Evolutionary conservation across 805 yeast genomes (phyloP), one percentile per base, ranked within the genome.

Genomic region (Ogataea nitratoaversa): DNA sequence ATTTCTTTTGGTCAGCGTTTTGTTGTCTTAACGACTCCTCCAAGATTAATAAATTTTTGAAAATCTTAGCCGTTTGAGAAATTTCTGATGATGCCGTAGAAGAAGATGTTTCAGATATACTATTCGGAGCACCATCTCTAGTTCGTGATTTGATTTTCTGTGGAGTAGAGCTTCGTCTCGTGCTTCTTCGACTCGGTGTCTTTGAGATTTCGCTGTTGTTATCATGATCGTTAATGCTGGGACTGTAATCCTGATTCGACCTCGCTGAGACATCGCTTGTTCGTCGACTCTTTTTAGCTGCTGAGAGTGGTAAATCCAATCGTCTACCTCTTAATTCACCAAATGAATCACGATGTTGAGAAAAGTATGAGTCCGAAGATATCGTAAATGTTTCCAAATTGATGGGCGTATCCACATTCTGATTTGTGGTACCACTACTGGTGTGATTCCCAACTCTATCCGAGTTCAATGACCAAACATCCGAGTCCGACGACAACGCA

Each of bases 11-110:
- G 39, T 79, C 82, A n/a, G 72, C 66, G 35, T 82, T 84, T 63
- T 91, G 98, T 44, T 76, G 80, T 30, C 97, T 72, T 37, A 93
- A 67, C 40, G 87, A 80, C 56, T 90, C 95, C 60, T 91, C 99
- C 38, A 90, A 61, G 13, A 91, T 83, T 35, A 91, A 66, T 49
- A 93, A 63, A 58, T 91, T 89, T 34, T 95, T 74, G 59, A 82
- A 87, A 13, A 88, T 79, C 67, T 83, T 82, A 2, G 89, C 84
- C 0, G 84, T 54, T 29, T 55, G 54, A 2, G 57, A 50, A 17
- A 54, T 46, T 35, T 56, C 60, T 1, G 50, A 43, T 11, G 49
- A 43, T n/a, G 17, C 19, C 4, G 7, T n/a, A 9, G 14, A 27
- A 8, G 16, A 27, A 9, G 7, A 6, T 6, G 16, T 40, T 12